phyloP scores from a whole-genome alignment of 140 eudicot genomes.

The Anethum foeniculum region DNA sequence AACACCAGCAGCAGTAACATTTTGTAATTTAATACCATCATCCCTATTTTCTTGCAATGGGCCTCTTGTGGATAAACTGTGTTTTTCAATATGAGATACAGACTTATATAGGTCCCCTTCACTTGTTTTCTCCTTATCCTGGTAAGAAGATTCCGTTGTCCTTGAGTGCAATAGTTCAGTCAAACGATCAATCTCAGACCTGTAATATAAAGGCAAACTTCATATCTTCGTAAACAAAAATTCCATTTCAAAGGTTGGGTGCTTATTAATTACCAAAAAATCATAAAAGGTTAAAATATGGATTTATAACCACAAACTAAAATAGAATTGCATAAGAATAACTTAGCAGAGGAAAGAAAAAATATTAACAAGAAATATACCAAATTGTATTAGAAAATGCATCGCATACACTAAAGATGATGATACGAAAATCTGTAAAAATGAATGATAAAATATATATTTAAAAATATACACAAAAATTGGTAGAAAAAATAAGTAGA shows the following conservation, averaged over 20 bases:
- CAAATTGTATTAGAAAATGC: not conserved
- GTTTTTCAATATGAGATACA: conserved; percentile 23
- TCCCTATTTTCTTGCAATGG: conserved; percentile 27
- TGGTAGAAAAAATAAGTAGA: not conserved
- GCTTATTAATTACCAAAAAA: not conserved
- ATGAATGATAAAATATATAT: not conserved
- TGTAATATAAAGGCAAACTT: conserved; percentile 16
- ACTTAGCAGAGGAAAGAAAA: not conserved
- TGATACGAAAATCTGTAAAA: not conserved
- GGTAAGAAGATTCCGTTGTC: conserved; percentile 31
- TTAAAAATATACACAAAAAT: not conserved
- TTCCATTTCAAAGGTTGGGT: not conserved
- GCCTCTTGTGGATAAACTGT: conserved; percentile 19
- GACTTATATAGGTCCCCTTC: conserved; percentile 20
- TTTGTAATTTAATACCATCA: conserved; percentile 15
- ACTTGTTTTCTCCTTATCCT: conserved; percentile 23
- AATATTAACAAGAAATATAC: not conserved
- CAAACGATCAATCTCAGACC: conserved; percentile 66
- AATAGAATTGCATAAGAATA: not conserved
- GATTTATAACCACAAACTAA: not conserved
- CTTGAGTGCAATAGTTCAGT: conserved; percentile 54
- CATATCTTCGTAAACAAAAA: not conserved
- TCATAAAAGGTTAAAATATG: not conserved
- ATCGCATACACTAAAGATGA: not conserved
- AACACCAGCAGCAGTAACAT: conserved; percentile 31